These are phyloP conservation scores for Nowakowskiella sp. DNA, from an alignment of 192 early-diverging fungal genomes.

Conservation along the genomic window DNA sequence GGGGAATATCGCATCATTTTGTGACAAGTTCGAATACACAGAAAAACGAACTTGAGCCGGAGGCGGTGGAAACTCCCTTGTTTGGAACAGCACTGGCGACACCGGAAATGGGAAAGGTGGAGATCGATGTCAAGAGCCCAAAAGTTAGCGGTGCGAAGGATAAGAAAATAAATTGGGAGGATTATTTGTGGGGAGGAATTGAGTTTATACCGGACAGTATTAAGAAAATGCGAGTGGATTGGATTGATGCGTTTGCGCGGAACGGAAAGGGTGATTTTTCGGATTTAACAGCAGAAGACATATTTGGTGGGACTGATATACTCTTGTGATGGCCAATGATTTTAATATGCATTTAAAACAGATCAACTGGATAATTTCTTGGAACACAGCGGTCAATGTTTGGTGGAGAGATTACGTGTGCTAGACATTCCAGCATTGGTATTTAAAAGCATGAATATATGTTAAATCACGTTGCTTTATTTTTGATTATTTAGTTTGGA, in stretches of 20 bases:
- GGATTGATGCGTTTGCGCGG: slow-evolving; percentile 15
- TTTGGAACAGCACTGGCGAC: slow-evolving; percentile 9
- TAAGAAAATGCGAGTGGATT: slow-evolving; percentile 23
- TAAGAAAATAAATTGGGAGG: not conserved
- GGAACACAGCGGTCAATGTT: slow-evolving; percentile 23
- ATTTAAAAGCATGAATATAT: slow-evolving; percentile 1
- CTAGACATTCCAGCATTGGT: slow-evolving; percentile 29
- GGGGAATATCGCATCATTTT: not conserved
- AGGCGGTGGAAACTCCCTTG: slow-evolving; percentile 6
- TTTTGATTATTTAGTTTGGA: slow-evolving; percentile 27
- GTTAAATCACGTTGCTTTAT: not conserved
- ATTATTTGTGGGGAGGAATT: slow-evolving; percentile 16
- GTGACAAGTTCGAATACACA: slow-evolving; percentile 4
- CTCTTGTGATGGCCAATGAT: slow-evolving; percentile 4
- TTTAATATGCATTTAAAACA: not conserved
- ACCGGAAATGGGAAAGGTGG: not conserved
- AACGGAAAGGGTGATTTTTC: slow-evolving; percentile 10
- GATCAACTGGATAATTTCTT: slow-evolving; percentile 22
- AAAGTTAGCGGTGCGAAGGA: not conserved
- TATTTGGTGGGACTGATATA: slow-evolving; percentile 8
- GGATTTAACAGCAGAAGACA: slow-evolving; percentile 11
- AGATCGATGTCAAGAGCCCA: not conserved
- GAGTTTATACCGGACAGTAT: slow-evolving; percentile 20
- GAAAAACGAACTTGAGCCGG: not conserved
- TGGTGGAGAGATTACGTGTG: slow-evolving; percentile 23